Conservation (phyloP, 148 eudicot genomes). For the Drosera capensis region DNA sequence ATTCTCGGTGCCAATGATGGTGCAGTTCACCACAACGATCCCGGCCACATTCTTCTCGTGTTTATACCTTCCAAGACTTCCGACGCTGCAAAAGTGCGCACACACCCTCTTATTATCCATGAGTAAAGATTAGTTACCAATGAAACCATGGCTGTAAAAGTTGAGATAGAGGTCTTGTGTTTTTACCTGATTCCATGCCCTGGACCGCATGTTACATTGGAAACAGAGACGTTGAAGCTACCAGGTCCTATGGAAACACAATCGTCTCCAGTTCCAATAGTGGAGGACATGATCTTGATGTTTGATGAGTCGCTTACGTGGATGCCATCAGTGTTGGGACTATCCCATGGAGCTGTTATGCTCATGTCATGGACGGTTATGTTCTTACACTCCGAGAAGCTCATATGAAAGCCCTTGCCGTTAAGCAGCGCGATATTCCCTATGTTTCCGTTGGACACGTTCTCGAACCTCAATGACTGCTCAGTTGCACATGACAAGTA, state of each 20-base stretch:
- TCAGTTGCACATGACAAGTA: too few relatives aligned
- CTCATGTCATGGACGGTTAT: constrained; percentile 16
- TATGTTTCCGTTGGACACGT: constrained; percentile 12
- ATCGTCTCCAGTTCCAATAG: constrained; percentile 40
- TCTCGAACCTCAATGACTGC: constrained; percentile 23
- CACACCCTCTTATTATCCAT: background rate
- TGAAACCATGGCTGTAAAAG: background rate
- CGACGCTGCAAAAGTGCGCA: constrained; percentile 12
- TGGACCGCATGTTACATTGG: constrained; percentile 28
- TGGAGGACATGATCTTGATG: constrained; percentile 14
- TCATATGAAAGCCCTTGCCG: constrained; percentile 32
- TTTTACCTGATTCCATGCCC: constrained; percentile 56
- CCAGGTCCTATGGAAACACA: constrained; percentile 53
- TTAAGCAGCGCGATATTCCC: constrained; percentile 18
- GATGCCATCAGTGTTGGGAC: constrained; percentile 52
- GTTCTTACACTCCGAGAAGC: constrained; percentile 14
- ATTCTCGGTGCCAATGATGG: constrained; percentile 20
- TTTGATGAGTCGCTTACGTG: constrained; percentile 23
- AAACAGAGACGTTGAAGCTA: constrained; percentile 11
- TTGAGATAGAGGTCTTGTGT: background rate
- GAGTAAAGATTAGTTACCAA: background rate
- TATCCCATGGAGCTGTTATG: constrained; percentile 21
- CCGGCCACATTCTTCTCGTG: constrained; percentile 17
- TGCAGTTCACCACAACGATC: constrained; percentile 26
- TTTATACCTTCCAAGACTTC: constrained; percentile 31